Percentiles rank a stretch among this genome's conserved stretches.
phyloP scores from a whole-genome alignment of 768 basidiomycete species.

The Boletellus ananas region DNA sequence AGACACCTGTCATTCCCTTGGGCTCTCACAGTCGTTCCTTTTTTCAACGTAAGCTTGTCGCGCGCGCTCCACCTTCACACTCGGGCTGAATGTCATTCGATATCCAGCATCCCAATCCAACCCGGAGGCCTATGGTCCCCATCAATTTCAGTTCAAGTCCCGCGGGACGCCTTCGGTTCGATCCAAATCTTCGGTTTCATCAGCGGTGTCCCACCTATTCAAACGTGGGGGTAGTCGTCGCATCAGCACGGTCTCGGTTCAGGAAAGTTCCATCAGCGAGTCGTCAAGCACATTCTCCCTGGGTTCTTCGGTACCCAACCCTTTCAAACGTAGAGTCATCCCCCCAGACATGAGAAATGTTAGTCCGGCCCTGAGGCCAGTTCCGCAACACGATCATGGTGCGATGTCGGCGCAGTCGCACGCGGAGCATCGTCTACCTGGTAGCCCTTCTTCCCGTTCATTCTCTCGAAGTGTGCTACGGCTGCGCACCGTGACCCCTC shows the following conservation, averaged over 20 bases:
- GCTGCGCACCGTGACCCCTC: slow-evolving; percentile 44
- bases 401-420: slow-evolving; percentile 43
- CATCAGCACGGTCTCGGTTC: slow-evolving; percentile 36
- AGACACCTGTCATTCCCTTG: slow-evolving; percentile 59
- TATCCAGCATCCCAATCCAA: slow-evolving; percentile 17
- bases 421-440: slow-evolving; percentile 21
- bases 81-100: slow-evolving; percentile 7
- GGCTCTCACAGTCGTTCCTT: slow-evolving; percentile 31
- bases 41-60: slow-evolving; percentile 10
- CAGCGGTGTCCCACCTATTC: slow-evolving; percentile 49
- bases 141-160: slow-evolving; percentile 30
- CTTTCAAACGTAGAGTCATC: slow-evolving; percentile 43
- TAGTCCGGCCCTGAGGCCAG: slow-evolving; percentile 20
- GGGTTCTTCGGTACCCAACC: slow-evolving; percentile 27
- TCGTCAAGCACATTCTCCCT: slow-evolving; percentile 41
- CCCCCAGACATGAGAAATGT: slow-evolving; percentile 39
- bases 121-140: slow-evolving; percentile 20
- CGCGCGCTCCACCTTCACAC: neutral
- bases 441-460: slow-evolving; percentile 37
- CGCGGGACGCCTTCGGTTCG: slow-evolving; percentile 50
- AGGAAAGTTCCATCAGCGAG: slow-evolving; percentile 39
- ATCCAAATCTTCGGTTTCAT: slow-evolving; percentile 51
- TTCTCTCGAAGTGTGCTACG: slow-evolving; percentile 44
- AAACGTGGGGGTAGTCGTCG: slow-evolving; percentile 42
- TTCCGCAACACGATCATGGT: slow-evolving; percentile 39